A percentile compares a stretch with the other conserved stretches of the same genome.
Conservation (phyloP, 2,329 filamentous ascomycete species). For the Dothistroma septosporum region DNA sequence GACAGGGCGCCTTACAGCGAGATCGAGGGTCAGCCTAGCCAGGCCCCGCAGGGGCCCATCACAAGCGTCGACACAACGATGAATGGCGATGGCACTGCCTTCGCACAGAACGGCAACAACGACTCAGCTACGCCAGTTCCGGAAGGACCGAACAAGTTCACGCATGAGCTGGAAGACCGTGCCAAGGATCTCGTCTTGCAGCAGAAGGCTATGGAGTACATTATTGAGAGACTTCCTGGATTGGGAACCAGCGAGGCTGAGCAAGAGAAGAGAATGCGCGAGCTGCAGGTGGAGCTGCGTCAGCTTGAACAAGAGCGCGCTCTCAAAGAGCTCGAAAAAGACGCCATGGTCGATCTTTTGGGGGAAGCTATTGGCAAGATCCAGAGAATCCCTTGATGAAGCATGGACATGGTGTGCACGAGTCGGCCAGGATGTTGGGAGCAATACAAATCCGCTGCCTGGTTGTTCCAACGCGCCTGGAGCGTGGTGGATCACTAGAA, state of each 20-base stretch:
- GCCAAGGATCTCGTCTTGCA: slow-evolving; percentile 73
- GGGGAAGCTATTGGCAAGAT: slow-evolving; percentile 45
- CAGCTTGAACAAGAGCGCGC: slow-evolving; percentile 41
- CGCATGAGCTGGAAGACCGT: slow-evolving; percentile 65
- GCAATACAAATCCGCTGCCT: neutral
- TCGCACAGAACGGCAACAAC: slow-evolving; percentile 20
- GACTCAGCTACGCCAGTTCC: slow-evolving; percentile 51
- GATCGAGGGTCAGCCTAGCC: slow-evolving; percentile 42
- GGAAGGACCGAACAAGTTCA: slow-evolving; percentile 60
- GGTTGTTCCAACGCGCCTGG: neutral
- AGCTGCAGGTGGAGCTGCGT: slow-evolving; percentile 42
- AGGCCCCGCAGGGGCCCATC: slow-evolving; percentile 24
- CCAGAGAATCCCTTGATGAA: slow-evolving; percentile 32
- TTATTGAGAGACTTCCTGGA: slow-evolving; percentile 71
- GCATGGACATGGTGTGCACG: neutral
- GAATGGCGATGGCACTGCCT: slow-evolving; percentile 9
- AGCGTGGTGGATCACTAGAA: neutral
- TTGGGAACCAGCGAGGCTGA: slow-evolving; percentile 73
- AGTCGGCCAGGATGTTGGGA: neutral
- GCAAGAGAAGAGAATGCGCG: slow-evolving; percentile 59
- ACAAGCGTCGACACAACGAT: slow-evolving; percentile 20
- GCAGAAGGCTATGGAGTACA: slow-evolving; percentile 75
- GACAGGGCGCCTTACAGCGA: slow-evolving; percentile 40
- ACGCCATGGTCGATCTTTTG: slow-evolving; percentile 42
- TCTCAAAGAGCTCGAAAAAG: slow-evolving; percentile 41